Base-by-base conservation (phyloP, 148 eudicot genomes). In the Amaranthus cruentus region DNA sequence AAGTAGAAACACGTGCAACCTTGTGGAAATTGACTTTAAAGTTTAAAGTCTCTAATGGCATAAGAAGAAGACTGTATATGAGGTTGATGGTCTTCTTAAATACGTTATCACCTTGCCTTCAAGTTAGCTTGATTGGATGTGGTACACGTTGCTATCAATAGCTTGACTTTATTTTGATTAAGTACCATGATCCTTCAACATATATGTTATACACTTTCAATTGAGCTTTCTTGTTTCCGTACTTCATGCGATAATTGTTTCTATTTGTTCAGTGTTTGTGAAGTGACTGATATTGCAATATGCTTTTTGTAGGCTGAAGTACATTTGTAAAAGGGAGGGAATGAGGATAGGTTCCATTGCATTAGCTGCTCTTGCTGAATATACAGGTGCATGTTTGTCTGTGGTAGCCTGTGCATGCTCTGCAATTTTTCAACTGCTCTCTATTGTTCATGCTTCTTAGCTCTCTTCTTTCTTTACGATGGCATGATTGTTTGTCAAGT, bases 311-410 rank as follows among this genome's bases (percentile, higher is more conserved):
- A 95, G 98, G 89, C 92, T 95, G 59, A 91, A 90, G 77, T 86
- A 87, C 83, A 91, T 95, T 73, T 91, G 98, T 77, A 87, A 80
- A 80, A 90, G 83, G 81, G 98, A 95, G 85, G 88, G 90, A 77
- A 81, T 90, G 81, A 89, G 85, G 85, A 78, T 92, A 56, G 90
- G 88, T 87, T 91, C 96, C 42, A 83, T 84, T 72, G 88, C 93
- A 73, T 87, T 95, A 71, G 85, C 96, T 77, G 88, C 96, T 75
- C 87, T 95, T 71, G 97, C 98, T 46, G 89, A 85, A 79, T 81
- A 77, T 82, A 90, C 98, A 78, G 98, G 98, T 95, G 66, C 74
- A 84, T 73, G 62, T 42, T 28, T 70, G 69, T 76, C 69, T 18
- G 53, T 28, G 65, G 15, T 42, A 50, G 14, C 62, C 10, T 65